Base-by-base conservation (phyloP, 1,284 basidiomycete genomes). In the Naganishia liquefaciens region DNA sequence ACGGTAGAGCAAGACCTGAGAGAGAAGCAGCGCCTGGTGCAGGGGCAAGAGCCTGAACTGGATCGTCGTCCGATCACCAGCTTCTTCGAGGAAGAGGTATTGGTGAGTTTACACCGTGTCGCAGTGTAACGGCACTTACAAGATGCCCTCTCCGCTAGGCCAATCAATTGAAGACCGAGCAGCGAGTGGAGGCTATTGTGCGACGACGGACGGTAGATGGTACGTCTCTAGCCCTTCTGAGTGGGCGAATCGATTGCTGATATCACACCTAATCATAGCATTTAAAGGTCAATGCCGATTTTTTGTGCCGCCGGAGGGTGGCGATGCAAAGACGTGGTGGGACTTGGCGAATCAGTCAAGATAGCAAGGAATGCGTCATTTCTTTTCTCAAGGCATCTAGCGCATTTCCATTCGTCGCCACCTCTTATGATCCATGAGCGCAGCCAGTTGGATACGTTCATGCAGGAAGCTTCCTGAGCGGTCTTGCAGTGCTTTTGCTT, bases 231-330 rank as follows among this genome's bases (percentile, higher is more conserved):
- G 33, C 33, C 33, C 7, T 2, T 10, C 3, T 37, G 7, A 37
- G 10, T 13, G 13, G 33, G 3, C 33, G 13, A 37, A 37, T 10
- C 2, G 33, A 37, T 37, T 4, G 33, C 33, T 37, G 6, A 37
- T 5, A 37, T 7, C 33, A 37, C 33, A 37, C 33, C 33, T 37
- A 7, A 37, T 54, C 10, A 57, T 69, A 93, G 91, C 88, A 39
- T 93, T 94, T 78, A 84, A 84, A 70, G 84, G 87, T 37, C 85
- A 90, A 53, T 94, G 91, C 81, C 86, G 84, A 73, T 92, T 88
- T 78, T 94, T 93, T 76, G 79, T 82, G 53, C 89, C 89, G 2
- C 85, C 88, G 49, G 70, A 78, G 61, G 81, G 83, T 11, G 87
- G 90, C 72, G 75, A 71, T 19, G 83, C 84, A 4, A 82, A 83